Evolutionary conservation across 768 basidiomycete genomes (phyloP), one percentile per base, ranked within the genome.

Genomic region (Lyophyllum atratum): DNA sequence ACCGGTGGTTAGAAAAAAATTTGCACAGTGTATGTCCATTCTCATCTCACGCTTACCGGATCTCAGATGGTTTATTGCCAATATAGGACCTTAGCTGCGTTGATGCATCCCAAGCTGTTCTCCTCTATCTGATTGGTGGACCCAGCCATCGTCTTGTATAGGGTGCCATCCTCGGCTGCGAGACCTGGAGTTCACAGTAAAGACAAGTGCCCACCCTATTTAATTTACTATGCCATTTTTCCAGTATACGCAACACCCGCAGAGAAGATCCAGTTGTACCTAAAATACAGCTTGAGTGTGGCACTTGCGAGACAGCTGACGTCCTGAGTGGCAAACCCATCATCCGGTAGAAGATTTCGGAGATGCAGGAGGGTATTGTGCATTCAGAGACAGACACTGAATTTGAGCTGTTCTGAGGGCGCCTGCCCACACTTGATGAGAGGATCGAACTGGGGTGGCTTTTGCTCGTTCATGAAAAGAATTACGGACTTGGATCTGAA

Each of bases 41-140:
- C n/a, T n/a, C n/a, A n/a, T n/a, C n/a, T n/a, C n/a, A n/a, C n/a
- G n/a, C n/a, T n/a, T n/a, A n/a, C n/a, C n/a, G n/a, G n/a, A n/a
- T n/a, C n/a, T n/a, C n/a, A n/a, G n/a, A n/a, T n/a, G n/a, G n/a
- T n/a, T n/a, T n/a, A n/a, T n/a, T n/a, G n/a, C n/a, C n/a, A n/a
- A n/a, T 46, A 21, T 60, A 92, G 89, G 15, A 68, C 82, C n/a
- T 80, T 85, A 37, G 90, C 85, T 1, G 89, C 90, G 2, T 62
- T 86, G 24, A 76, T 80, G 42, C 74, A 76, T 55, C 92, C 92
- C 0, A 72, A 74, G 1, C 74, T 95, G 7, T 95, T 93, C 73
- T 77, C 84, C 29, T 82, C 83, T 0, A 72, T 96, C 37, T 72
- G 92, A 39, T 79, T 95, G 22, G 70, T 94, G 25, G 95, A 97